These are phyloP conservation scores for Globisporangium acanthophoron DNA, from an alignment of 352 stramenopile genomes.

Conservation along the genomic window DNA sequence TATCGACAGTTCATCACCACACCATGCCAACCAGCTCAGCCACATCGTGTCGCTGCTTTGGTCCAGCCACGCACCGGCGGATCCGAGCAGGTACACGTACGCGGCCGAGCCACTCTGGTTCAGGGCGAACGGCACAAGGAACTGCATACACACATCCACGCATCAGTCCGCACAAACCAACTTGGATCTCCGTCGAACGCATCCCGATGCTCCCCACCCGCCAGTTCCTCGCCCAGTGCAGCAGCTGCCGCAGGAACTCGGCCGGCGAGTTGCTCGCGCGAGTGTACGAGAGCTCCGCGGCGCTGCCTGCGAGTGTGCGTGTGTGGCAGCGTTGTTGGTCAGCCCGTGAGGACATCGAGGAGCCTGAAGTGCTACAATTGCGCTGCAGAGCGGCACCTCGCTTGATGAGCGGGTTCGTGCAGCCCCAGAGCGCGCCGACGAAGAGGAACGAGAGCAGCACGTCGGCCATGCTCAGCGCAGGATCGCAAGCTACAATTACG, in stretches of 20 bases:
- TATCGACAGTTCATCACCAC: background rate
- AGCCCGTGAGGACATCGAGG: too few relatives aligned
- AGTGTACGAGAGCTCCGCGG: slow-evolving; percentile 41
- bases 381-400: slow-evolving; percentile 23
- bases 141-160: slow-evolving; percentile 23
- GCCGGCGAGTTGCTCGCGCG: slow-evolving; percentile 49
- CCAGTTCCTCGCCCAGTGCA: slow-evolving; percentile 65
- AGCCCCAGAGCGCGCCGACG: slow-evolving; percentile 82
- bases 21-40: background rate
- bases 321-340: background rate
- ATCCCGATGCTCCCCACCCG: slow-evolving; percentile 25
- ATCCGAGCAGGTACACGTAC: slow-evolving; percentile 76
- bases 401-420: slow-evolving; percentile 85
- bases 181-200: background rate
- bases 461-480: background rate
- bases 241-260: slow-evolving; percentile 42
- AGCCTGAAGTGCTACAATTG: background rate
- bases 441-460: slow-evolving; percentile 70
- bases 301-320: slow-evolving; percentile 34
- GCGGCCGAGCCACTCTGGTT: slow-evolving; percentile 83
- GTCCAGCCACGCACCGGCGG: slow-evolving; percentile 32
- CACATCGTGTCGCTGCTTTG: background rate
- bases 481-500: background rate
- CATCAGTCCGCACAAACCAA: background rate
- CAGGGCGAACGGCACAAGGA: slow-evolving; percentile 73